Evolutionary conservation across 225 moss, liverwort and hornwort species (phyloP).

Genomic region (Marchantia paleacea): DNA sequence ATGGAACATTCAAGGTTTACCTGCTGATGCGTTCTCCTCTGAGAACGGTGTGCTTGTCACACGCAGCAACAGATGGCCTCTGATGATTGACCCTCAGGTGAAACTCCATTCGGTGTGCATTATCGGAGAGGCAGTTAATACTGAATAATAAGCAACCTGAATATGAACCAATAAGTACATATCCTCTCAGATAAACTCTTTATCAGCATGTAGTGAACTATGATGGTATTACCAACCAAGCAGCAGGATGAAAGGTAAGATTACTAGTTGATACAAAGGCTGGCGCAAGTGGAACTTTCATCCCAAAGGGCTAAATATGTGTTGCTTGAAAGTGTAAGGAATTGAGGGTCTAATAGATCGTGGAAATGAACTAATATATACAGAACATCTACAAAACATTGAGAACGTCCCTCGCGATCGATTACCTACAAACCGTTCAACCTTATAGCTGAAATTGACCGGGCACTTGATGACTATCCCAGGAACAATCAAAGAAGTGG

Average conservation of each 20-base stretch:
- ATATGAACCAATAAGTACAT: no score
- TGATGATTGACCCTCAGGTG: conserved; percentile 89
- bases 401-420: neutral
- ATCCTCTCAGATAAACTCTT: no score
- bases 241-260: neutral
- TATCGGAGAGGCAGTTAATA: no score
- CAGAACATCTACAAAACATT: no score
- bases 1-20: conserved; percentile 82
- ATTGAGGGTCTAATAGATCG: neutral
- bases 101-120: neutral
- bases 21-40: conserved; percentile 71
- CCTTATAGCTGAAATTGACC: neutral
- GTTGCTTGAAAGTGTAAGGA: neutral
- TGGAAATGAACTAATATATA: neutral
- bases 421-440: neutral
- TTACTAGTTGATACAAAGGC: neutral
- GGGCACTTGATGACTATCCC: neutral
- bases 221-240: neutral
- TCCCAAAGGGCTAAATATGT: neutral
- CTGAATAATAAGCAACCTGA: no score
- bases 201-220: no score
- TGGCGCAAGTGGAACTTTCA: neutral
- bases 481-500: conserved; percentile 95
- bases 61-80: conserved; percentile 75
- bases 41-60: conserved; percentile 84